Conservation (phyloP, 2,329 filamentous ascomycete species). For the Grosmannia penicillata region DNA sequence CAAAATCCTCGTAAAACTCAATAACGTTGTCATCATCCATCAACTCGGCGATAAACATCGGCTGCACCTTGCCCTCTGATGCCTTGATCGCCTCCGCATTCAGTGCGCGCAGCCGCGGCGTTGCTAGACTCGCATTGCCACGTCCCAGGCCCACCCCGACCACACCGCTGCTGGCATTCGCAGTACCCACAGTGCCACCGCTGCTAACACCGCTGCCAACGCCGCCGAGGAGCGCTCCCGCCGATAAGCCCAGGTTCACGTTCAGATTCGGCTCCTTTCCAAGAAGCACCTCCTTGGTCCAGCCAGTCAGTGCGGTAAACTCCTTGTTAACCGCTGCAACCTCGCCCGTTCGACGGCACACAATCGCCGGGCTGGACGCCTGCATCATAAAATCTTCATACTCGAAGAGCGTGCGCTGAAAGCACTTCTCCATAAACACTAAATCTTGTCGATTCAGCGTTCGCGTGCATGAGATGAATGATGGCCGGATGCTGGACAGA, state of each 20-base stretch:
- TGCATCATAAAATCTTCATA: conserved; percentile 87
- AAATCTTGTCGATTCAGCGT: conserved; percentile 80
- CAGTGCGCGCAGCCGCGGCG: conserved; percentile 34
- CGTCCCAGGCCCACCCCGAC: too few species aligned
- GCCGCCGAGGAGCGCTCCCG: conserved; percentile 18
- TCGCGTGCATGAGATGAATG: conserved; percentile 81
- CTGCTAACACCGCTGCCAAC: too few species aligned
- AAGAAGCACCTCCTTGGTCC: conserved; percentile 78
- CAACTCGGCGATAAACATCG: conserved; percentile 82
- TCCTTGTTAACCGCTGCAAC: conserved; percentile 94
- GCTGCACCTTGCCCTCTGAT: conserved; percentile 43
- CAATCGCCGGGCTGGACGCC: conserved; percentile 78
- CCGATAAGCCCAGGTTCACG: conserved; percentile 49
- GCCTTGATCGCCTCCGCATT: conserved; percentile 15
- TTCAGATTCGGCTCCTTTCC: conserved; percentile 82
- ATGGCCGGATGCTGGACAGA: conserved; percentile 77
- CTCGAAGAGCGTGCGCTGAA: conserved; percentile 83
- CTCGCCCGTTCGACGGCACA: conserved; percentile 83
- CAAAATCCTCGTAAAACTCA: conserved; percentile 92
- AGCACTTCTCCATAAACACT: conserved; percentile 95
- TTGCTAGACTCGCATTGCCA: too few species aligned
- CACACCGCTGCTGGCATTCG: neutral
- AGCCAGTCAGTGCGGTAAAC: conserved; percentile 89
- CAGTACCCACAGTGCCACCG: neutral
- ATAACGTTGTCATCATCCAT: conserved; percentile 88